A percentile compares a stretch with the other conserved stretches of the same genome.
phyloP scores from a whole-genome alignment of 2,329 filamentous ascomycete genomes.

The Sclerotinia subarctica region DNA sequence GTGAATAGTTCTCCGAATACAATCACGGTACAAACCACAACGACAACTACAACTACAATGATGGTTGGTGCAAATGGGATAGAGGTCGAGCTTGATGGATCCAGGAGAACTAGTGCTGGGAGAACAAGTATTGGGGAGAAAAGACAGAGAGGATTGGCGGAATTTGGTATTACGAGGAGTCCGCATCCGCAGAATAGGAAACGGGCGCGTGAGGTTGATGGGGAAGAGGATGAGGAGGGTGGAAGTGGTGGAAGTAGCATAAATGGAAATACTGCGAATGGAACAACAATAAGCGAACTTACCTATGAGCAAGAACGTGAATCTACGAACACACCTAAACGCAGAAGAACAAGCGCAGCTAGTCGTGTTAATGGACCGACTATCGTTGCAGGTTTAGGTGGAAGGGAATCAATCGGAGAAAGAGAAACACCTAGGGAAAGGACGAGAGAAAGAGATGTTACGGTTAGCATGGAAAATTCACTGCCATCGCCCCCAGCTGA shows the following conservation, averaged over 20 bases:
- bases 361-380: slow-evolving; percentile 2
- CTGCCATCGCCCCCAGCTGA: slow-evolving; percentile 6
- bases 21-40: background rate
- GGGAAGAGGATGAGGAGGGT: background rate
- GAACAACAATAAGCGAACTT: background rate
- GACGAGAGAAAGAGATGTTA: background rate
- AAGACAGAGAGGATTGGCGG: slow-evolving; percentile 10
- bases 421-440: background rate
- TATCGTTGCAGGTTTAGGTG: background rate
- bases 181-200: background rate
- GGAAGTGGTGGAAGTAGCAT: background rate
- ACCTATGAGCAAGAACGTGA: background rate
- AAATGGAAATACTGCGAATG: background rate
- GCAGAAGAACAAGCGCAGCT: background rate
- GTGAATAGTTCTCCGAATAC: background rate
- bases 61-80: background rate
- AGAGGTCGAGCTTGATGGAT: background rate
- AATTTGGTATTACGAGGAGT: slow-evolving; percentile 14
- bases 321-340: background rate
- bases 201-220: background rate
- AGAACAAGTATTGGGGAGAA: background rate
- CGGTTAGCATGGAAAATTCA: slow-evolving; percentile 7
- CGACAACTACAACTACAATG: background rate
- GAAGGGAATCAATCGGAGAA: background rate
- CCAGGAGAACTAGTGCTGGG: background rate